These are phyloP conservation scores for Erysimum pusillum DNA, from an alignment of 441 rosid species.

Conservation along the genomic window DNA sequence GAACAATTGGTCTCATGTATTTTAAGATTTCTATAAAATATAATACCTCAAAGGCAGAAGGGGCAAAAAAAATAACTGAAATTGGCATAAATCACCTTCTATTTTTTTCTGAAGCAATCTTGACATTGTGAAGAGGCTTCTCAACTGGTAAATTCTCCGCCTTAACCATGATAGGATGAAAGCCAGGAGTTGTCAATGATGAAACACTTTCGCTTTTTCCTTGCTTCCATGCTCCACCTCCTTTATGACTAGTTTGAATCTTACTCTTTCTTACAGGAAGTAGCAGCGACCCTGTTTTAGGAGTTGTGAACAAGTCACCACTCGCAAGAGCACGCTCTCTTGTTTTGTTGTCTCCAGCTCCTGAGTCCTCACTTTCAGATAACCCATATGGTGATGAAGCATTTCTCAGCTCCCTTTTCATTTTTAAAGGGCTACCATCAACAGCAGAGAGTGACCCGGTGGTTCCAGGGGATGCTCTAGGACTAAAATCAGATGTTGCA, in stretches of 20 bases:
- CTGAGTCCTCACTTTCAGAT: slow-evolving; percentile 93
- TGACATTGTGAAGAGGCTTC: slow-evolving; percentile 67
- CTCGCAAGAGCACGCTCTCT: slow-evolving; percentile 64
- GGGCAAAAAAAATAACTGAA: slow-evolving; percentile 15
- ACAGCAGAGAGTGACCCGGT: slow-evolving; percentile 56
- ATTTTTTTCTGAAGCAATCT: slow-evolving; percentile 73
- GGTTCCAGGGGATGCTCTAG: slow-evolving; percentile 65
- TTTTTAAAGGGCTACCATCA: slow-evolving; percentile 58
- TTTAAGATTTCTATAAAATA: slow-evolving; percentile 9
- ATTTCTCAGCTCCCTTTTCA: slow-evolving; percentile 73
- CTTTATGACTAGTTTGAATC: slow-evolving; percentile 62
- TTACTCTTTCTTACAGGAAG: slow-evolving; percentile 70
- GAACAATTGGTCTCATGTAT: slow-evolving; percentile 16
- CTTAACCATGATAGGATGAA: slow-evolving; percentile 68
- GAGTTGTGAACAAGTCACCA: slow-evolving; percentile 60
- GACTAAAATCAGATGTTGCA: slow-evolving; percentile 65
- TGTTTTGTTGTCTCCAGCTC: slow-evolving; percentile 75
- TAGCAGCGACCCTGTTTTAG: slow-evolving; percentile 60
- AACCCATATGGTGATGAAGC: slow-evolving; percentile 77
- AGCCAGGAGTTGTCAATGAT: slow-evolving; percentile 60
- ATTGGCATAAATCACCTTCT: slow-evolving; percentile 60
- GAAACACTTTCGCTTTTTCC: slow-evolving; percentile 81
- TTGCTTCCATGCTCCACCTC: slow-evolving; percentile 77
- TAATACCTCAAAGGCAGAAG: slow-evolving; percentile 12
- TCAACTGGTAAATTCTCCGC: slow-evolving; percentile 61